Base-by-base conservation (phyloP, 306 rosid genomes). In the Quercus mongolica region DNA sequence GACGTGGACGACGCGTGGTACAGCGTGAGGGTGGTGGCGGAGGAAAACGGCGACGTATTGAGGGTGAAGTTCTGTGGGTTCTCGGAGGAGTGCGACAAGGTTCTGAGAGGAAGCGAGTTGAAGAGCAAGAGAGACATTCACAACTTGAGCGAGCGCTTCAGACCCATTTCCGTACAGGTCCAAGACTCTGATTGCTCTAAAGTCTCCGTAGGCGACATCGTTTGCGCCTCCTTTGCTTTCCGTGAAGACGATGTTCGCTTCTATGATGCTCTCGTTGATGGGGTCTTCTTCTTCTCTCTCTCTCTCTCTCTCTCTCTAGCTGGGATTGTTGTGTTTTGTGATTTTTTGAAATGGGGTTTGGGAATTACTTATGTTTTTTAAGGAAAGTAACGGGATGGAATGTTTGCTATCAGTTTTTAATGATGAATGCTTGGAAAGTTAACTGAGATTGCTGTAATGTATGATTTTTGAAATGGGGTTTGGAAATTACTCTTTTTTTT, bases 1-100 rank as follows among this genome's bases (percentile, higher is more conserved):
- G 18, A 8, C 62, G 5, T 21, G 8, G 88, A 87, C 79, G 83
- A 80, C 63, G 91, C 87, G 19, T 87, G 90, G 90, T 87, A 87
- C 82, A 77, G 58, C 23, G 84, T 69, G 2, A 64, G 26, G 2
- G 79, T 76, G 58, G 26, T 17, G 62, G 55, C 20, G 28, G 79
- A 79, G n/a, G 54, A 49, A 3, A 49, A 49, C 54, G 85, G 81
- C 64, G 81, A 74, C 12, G 33, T 11, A 25, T 77, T 87, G 51
- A 83, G 85, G 65, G 35, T 87, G 14, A 80, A 33, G 73, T 80
- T 61, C 74, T 35, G 74, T 35, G 82, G 71, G 3, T 85, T 87
- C 73, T 11, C 62, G 1, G 72, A 44, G 9, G 76, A 77, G 7
- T 35, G 74, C 17, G 85, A 79, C 78, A 41, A 49, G 59, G 6